Base-by-base conservation (phyloP, 1,139 yeast species). In the Candida sp. region DNA sequence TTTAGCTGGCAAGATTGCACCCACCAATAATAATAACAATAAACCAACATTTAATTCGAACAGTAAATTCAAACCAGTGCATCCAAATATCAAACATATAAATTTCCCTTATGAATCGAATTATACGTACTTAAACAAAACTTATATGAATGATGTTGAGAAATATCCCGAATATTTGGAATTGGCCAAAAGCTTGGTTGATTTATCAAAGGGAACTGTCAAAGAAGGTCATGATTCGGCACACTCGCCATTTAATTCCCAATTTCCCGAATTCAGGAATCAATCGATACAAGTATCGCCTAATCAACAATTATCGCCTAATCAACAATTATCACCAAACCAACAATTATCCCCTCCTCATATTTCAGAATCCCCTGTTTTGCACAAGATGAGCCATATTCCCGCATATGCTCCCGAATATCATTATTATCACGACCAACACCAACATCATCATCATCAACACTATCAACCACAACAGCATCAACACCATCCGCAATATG, bases 31-130 rank as follows among this genome's bases (percentile, higher is more conserved):
- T 5, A 22, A 32, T 21, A 42, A 51, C 12, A 46, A 52, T n/a
- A 68, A 65, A 47, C 79, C 79, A 25, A 56, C 58, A 21, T 73
- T 73, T 49, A 74, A 71, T 51, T 64, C 75, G 8, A 68, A 71
- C 34, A 66, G 73, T 37, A 69, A 68, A 47, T 64, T 66, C 36
- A 51, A 54, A 23, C 59, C 57, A 41, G 49, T 54, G 39, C 52
- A 64, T 41, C 70, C 66, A 39, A 58, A 50, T 43, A 50, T 58
- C 41, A 50, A 50, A 38, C 54, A 47, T 21, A 70, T 75, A 40
- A 73, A 77, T 54, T 79, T 75, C 52, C 83, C 83, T 5, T 79
- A 73, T 55, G 80, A 77, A 52, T 74, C 78, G 22, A 77, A 78
- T 51, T 78, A 78, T 54, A 74, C 81, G 15, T 78, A 78, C 53